Conservation (phyloP, 768 basidiomycete species). For the Mycena capillaripes region DNA sequence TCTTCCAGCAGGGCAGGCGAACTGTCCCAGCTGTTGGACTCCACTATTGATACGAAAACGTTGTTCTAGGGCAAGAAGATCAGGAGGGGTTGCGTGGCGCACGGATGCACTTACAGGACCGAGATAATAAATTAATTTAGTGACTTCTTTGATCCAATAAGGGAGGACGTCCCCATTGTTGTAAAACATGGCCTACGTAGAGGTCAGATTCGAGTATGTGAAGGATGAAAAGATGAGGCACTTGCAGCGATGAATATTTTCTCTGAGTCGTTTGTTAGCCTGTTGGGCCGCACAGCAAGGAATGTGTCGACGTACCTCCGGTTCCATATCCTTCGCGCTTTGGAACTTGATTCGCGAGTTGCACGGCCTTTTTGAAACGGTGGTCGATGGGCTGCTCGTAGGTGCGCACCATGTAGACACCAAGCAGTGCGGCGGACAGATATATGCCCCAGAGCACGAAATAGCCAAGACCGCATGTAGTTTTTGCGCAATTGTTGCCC, state of each 20-base stretch:
- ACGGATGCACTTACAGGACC: slow-evolving; percentile 40
- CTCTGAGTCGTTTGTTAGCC: slow-evolving; percentile 33
- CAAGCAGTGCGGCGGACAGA: background rate
- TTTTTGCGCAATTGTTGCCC: background rate
- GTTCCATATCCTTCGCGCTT: slow-evolving; percentile 19
- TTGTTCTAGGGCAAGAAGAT: slow-evolving; percentile 42
- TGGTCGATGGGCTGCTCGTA: slow-evolving; percentile 17
- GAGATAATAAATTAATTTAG: slow-evolving; percentile 52
- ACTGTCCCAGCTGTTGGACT: slow-evolving; percentile 50
- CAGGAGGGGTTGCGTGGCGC: background rate
- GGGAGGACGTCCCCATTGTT: slow-evolving; percentile 54
- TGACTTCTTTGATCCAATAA: slow-evolving; percentile 53
- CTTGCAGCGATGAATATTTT: slow-evolving; percentile 54
- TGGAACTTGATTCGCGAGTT: background rate
- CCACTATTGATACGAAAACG: slow-evolving; percentile 42
- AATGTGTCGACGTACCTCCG: slow-evolving; percentile 13
- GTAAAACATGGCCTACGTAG: slow-evolving; percentile 59
- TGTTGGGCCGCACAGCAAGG: no score
- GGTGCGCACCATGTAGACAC: slow-evolving; percentile 2
- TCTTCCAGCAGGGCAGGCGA: slow-evolving; percentile 46
- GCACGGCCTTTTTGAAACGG: background rate
- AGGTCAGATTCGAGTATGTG: no score
- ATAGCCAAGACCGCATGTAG: background rate
- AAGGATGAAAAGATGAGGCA: no score
- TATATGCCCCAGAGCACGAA: background rate